Evolutionary conservation across 225 moss, liverwort and hornwort genomes (phyloP).

Genomic region (Bryum argenteum): DNA sequence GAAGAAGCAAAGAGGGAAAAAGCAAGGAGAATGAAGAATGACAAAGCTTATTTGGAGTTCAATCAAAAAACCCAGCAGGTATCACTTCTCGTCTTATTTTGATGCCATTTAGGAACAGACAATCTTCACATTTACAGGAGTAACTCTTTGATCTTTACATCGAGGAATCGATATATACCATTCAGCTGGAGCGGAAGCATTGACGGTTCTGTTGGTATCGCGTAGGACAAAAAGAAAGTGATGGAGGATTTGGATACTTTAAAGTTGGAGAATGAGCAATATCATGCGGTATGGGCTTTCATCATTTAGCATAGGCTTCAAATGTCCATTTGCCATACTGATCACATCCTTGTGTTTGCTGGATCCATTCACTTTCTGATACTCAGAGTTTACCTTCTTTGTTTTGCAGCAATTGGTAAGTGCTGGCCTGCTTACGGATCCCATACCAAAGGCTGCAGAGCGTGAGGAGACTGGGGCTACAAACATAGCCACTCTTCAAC

Average conservation of each 20-base stretch:
- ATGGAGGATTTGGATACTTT: constrained; percentile 67
- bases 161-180: not conserved
- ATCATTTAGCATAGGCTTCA: not conserved
- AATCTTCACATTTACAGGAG: constrained; percentile 4
- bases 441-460: constrained; percentile 45
- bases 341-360: constrained; percentile 4
- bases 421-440: constrained; percentile 52
- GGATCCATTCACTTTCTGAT: constrained; percentile 7
- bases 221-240: constrained; percentile 73
- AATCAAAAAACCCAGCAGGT: constrained; percentile 78
- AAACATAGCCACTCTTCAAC: constrained; percentile 48
- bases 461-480: constrained; percentile 63
- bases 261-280: constrained; percentile 65
- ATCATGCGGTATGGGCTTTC: constrained; percentile 52
- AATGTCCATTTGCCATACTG: not conserved
- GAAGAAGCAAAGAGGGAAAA: constrained; percentile 76
- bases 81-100: constrained; percentile 6
- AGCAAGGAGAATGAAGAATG: constrained; percentile 67
- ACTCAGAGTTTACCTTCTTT: constrained; percentile 11
- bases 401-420: constrained; percentile 55
- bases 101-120: not conserved
- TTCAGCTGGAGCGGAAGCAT: constrained; percentile 5
- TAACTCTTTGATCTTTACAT: not conserved
- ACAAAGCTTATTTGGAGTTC: constrained; percentile 73
- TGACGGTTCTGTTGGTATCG: constrained; percentile 16